Evolutionary conservation across 768 basidiomycete genomes (phyloP).

Genomic region (Suillus ampliporus): DNA sequence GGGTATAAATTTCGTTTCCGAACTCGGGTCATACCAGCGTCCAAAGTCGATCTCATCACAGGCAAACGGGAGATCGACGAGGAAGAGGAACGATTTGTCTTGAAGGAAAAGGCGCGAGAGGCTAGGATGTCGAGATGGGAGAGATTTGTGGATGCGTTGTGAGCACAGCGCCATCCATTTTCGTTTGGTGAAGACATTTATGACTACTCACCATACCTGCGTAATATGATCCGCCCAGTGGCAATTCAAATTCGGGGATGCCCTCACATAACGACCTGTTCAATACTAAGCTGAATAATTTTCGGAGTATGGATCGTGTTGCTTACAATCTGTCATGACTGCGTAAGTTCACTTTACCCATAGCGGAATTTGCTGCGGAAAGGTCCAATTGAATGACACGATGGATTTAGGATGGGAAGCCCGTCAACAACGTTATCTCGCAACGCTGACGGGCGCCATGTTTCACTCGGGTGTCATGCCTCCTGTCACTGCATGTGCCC

Average conservation of each 20-base stretch:
- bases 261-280: background rate
- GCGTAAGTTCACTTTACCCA: background rate
- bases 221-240: background rate
- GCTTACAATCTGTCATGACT: background rate
- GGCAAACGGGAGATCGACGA: conserved; percentile 66
- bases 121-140: conserved; percentile 26
- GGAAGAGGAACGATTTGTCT: conserved; percentile 56
- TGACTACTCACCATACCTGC: background rate
- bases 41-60: conserved; percentile 65
- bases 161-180: conserved; percentile 18
- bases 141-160: conserved; percentile 30
- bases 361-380: too few relatives aligned
- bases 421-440: background rate
- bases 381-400: background rate
- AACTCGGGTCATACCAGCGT: conserved; percentile 42
- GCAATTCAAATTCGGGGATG: background rate
- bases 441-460: background rate
- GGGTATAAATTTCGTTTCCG: conserved; percentile 44
- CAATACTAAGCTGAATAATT: background rate
- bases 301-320: background rate
- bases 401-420: background rate
- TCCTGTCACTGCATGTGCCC: background rate
- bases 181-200: background rate
- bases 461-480: background rate
- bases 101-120: conserved; percentile 33